Base-by-base conservation (phyloP, 2,329 filamentous ascomycete species). In the Metarhizium humberi region DNA sequence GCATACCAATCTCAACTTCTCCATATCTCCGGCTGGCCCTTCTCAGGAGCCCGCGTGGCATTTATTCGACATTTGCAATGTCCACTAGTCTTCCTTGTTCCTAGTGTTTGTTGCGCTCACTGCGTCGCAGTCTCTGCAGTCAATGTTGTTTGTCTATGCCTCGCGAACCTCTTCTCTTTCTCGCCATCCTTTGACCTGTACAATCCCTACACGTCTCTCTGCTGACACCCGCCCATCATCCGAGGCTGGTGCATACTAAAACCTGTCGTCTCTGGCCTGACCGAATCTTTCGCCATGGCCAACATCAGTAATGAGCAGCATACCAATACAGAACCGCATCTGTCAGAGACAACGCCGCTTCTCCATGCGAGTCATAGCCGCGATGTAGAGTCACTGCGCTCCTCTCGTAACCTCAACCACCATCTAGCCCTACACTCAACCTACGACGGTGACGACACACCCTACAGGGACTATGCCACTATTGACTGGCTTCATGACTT, bases 401-500 rank as follows among this genome's bases (percentile, higher is more conserved):
- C 45, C 14, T 14, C 20, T 4, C 25, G 20, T 30, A 11, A 6
- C 45, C 6, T 6, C 11, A 48, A 14, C 11, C 10, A 30, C 25
- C 7, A 30, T 18, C 7, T 48, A 30, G 3, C 14, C 8, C 6
- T 48, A 6, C 25, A 8, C 2, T 48, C 45, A 4, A 16, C 45
- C 20, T 51, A 54, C 30, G 55, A 80, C 11, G 79, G 79, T 46
- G 80, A 84, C 62, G 68, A 79, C 52, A 64, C 83, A 20, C 76
- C 79, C 0, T 85, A 84, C 62, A 82, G 81, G 61, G 77, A 83
- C 59, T 84, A 85, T 60, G 79, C 77, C 7, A 82, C 80, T 1
- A 83, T 84, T 56, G 80, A 85, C 65, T 84, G 80, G 80, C 70
- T 84, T 10, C 81, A 82, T 64, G 79, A 82, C 60, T 65, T 84